Base-by-base conservation (phyloP, 2,329 filamentous ascomycete species). In the Byssochlamys sp. region DNA sequence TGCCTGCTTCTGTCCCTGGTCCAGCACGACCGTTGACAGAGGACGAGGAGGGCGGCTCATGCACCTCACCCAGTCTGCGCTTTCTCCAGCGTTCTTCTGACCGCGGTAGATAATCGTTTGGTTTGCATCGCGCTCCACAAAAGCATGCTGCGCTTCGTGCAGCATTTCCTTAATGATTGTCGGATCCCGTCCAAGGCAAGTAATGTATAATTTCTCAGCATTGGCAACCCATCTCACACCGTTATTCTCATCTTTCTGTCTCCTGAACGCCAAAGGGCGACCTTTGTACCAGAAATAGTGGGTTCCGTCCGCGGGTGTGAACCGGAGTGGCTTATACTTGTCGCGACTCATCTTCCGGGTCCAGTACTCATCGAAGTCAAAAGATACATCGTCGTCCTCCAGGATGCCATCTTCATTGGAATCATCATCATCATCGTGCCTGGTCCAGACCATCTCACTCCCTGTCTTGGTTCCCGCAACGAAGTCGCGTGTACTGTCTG, bases 271-370 rank as follows among this genome's bases (percentile, higher is more conserved):
- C 29, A 90, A 74, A 1, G 84, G 71, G 4, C 77, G 77, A 5
- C 80, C 77, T 52, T 78, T 79, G 70, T 85, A 89, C 80, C 83
- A 86, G 71, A 90, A 90, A 65, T 81, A 83, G 68, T 89, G 84
- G 2, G 74, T 81, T 6, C 87, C 87, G 57, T 84, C 82, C 0
- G 82, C 81, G 0, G 87, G 87, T 0, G 86, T 89, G 71, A 87
- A 89, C 7, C 67, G 66, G 7, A 75, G 53, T 0, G 60, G 65
- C 55, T 71, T 74, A 55, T 67, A 69, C 56, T 71, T 73, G 60
- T 71, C 70, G 3, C 68, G 67, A 24, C 62, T 65, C 28, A 73
- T 71, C n/a, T 76, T 65, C 53, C 72, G 74, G 24, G 69, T 67
- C 65, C 73, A 75, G 59, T 74, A 73, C n/a, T 70, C 70, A 55